phyloP scores from a whole-genome alignment of 257 asterid species.

The Solanum microdontum region DNA sequence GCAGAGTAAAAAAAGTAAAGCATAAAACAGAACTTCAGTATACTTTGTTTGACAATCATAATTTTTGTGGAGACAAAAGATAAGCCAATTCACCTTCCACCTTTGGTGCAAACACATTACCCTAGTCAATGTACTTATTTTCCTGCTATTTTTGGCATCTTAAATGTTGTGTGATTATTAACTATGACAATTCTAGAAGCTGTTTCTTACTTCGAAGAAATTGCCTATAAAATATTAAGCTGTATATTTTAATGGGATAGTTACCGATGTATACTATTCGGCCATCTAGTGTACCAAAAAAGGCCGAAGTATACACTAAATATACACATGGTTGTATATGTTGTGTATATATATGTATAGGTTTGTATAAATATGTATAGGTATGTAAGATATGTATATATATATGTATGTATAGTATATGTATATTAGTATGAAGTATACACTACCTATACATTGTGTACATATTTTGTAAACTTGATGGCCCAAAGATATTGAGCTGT shows the following conservation, averaged over 20 bases:
- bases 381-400: not conserved
- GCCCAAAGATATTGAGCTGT: not conserved
- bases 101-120: not conserved
- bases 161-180: not conserved
- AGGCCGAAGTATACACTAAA: not conserved
- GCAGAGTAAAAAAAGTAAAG: not conserved
- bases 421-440: not conserved
- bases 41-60: not conserved
- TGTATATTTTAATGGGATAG: not conserved
- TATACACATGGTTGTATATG: not conserved
- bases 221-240: not conserved
- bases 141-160: not conserved
- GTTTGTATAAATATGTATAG: not conserved
- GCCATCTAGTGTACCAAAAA: not conserved
- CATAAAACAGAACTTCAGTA: not conserved
- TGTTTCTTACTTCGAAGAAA: not conserved
- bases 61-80: not conserved
- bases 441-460: not conserved
- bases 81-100: not conserved
- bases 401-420: not conserved
- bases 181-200: not conserved
- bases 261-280: not conserved
- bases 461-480: not conserved
- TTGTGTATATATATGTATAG: not conserved
- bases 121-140: not conserved